Evolutionary conservation across 768 basidiomycete genomes (phyloP), one percentile per base, ranked within the genome.

Genomic region (Hygrocybe coccinea): DNA sequence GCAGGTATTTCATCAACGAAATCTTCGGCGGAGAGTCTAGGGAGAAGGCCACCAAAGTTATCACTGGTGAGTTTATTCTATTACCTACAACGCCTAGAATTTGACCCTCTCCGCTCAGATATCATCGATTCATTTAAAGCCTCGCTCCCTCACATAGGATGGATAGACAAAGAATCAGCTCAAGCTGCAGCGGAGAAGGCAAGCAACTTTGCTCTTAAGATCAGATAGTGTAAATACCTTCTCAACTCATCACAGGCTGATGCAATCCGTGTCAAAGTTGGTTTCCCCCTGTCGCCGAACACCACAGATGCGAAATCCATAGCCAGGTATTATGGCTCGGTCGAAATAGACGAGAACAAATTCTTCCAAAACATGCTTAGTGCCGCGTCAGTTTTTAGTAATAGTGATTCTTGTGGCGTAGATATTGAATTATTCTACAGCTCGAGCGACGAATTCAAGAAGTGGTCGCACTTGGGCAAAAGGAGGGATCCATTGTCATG

Each of bases 131-230:
- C 93, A 0, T 98, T 98, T 77, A 86, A 93, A 66, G 71, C 71
- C 15, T 90, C 91, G 3, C 74, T 99, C 17, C 69, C 77, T 3
- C 67, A 80, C 51, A 79, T 97, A 50, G 79, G 85, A 17, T 99
- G 97, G 97, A 92, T 99, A 88, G 97, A 98, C 66, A 70, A 84
- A 46, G 71, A 83, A 60, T 91, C 91, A 2, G 85, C 90, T 10
- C 74, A 76, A 38, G 91, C 85, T 54, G 97, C 97, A 4, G 83
- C 85, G 12, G 81, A 86, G 64, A 98, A 98, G 79, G 91, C 86
- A 24, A 56, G 64, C 50, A 38, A 25, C 36, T 59, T 15, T 35
- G 29, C 33, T 11, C 5, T 56, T 46, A 34, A 54, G 57, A 49
- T 59, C 35, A n/a, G 36, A 25, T 29, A 17, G 5, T 55, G 45